Percentiles rank a stretch among this genome's conserved stretches.
Evolutionary conservation across 2,329 filamentous ascomycete genomes (phyloP).

Genomic region (Dothistroma pini): DNA sequence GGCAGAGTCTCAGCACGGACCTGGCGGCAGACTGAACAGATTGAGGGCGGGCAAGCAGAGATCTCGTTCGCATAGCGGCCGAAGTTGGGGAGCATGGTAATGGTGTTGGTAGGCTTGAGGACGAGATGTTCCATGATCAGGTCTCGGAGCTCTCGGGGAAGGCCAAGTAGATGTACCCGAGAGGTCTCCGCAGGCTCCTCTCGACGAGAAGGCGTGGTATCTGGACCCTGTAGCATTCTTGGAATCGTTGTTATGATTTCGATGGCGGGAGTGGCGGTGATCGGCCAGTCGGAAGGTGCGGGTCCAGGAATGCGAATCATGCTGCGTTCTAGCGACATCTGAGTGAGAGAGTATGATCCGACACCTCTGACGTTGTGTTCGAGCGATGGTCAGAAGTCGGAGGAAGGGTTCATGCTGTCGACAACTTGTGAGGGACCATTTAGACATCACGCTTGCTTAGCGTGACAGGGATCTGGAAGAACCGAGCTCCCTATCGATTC

Average conservation of each 20-base stretch:
- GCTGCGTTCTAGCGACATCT: neutral
- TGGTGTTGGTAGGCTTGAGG: slow-evolving; percentile 21
- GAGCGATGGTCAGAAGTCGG: neutral
- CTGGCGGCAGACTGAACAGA: slow-evolving; percentile 22
- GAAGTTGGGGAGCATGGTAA: slow-evolving; percentile 24
- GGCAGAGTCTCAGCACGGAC: slow-evolving; percentile 24
- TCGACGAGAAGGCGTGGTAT: neutral
- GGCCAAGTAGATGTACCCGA: slow-evolving; percentile 16
- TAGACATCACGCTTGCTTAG: neutral
- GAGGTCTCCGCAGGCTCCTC: neutral
- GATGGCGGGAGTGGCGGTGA: slow-evolving; percentile 2
- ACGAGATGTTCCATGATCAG: slow-evolving; percentile 24
- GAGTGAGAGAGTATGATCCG: neutral
- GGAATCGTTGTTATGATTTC: neutral
- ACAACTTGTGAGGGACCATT: neutral
- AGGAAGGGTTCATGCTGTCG: neutral
- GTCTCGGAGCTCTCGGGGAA: slow-evolving; percentile 28
- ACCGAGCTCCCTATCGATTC: neutral
- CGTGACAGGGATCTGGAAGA: neutral
- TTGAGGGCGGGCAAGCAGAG: slow-evolving; percentile 20
- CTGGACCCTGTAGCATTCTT: neutral
- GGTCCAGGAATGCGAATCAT: neutral
- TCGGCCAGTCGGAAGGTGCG: slow-evolving; percentile 1
- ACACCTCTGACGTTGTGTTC: neutral
- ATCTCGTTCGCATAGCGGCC: slow-evolving; percentile 18